phyloP scores from a whole-genome alignment of 202 grass and related monocot species.

The Cymbopogon flexuosus region DNA sequence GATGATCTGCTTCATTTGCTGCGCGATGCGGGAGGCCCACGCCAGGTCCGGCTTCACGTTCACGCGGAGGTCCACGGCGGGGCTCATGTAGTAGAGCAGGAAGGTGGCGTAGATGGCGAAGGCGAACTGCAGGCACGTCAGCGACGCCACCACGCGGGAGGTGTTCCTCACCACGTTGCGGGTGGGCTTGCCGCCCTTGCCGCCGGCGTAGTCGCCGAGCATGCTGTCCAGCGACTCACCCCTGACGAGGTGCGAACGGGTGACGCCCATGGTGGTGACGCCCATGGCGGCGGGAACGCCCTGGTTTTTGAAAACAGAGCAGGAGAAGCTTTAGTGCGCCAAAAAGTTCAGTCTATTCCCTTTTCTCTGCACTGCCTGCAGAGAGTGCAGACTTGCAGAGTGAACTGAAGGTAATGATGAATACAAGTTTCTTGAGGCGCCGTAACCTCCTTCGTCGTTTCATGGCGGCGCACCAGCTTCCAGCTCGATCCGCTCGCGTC shows the following conservation, averaged over 20 bases:
- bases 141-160: constrained; percentile 45
- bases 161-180: constrained; percentile 26
- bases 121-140: constrained; percentile 75
- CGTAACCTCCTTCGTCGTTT: background rate
- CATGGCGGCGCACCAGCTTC: background rate
- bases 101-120: constrained; percentile 96
- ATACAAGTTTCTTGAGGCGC: too few relatives aligned
- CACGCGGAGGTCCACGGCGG: constrained; percentile 57
- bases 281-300: constrained; percentile 41
- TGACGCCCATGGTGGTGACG: constrained; percentile 49
- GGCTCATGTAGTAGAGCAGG: constrained; percentile 95
- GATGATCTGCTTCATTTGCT: constrained; percentile 66
- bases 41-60: constrained; percentile 54
- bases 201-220: constrained; percentile 54
- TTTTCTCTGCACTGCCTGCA: too few relatives aligned
- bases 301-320: background rate
- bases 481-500: too few relatives aligned
- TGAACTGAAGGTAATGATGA: too few relatives aligned
- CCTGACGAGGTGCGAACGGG: constrained; percentile 48
- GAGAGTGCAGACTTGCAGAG: too few relatives aligned
- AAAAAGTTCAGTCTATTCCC: too few relatives aligned
- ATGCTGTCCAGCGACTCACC: constrained; percentile 57
- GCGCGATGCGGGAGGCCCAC: constrained; percentile 75
- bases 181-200: constrained; percentile 38
- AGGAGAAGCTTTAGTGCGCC: too few relatives aligned